phyloP scores from a whole-genome alignment of 495 filamentous ascomycete genomes.

The Extremus antarcticus region DNA sequence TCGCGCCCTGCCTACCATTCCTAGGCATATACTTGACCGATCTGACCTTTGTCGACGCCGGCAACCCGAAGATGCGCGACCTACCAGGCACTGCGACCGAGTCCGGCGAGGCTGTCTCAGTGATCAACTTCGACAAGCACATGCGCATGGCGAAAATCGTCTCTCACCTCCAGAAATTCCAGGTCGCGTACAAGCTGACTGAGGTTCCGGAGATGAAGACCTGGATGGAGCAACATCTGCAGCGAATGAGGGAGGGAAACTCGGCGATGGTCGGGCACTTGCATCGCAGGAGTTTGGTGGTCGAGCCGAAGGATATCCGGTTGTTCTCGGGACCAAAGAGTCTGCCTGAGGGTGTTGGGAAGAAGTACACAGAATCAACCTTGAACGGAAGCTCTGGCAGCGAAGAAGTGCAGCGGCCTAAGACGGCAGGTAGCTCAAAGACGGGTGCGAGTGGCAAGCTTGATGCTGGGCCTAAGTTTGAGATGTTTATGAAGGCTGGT shows the following conservation, averaged over 20 bases:
- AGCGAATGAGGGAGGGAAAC: conserved; percentile 67
- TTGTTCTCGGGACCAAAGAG: background rate
- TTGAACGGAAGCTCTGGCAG: too few relatives aligned
- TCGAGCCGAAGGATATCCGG: conserved; percentile 50
- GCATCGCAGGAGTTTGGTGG: conserved; percentile 73
- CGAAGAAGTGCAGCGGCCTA: conserved; percentile 3
- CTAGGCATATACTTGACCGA: conserved; percentile 95
- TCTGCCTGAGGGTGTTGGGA: background rate
- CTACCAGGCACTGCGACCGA: conserved; percentile 38
- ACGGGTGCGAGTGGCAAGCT: background rate
- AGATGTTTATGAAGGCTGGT: conserved; percentile 9
- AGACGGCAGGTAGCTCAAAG: conserved; percentile 3
- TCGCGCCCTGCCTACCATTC: conserved; percentile 90
- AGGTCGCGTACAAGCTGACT: conserved; percentile 79
- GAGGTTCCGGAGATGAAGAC: conserved; percentile 86
- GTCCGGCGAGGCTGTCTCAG: conserved; percentile 48
- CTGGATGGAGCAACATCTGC: conserved; percentile 80
- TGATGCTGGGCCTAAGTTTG: conserved; percentile 9
- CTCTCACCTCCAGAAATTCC: conserved; percentile 91
- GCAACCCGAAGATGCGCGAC: conserved; percentile 70
- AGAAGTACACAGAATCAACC: background rate
- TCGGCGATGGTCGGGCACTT: conserved; percentile 67
- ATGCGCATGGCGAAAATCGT: conserved; percentile 90
- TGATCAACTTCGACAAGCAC: conserved; percentile 99
- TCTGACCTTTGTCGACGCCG: conserved; percentile 78